Conservation (phyloP, 2,329 filamentous ascomycete species). For the Phialophora verrucosa region DNA sequence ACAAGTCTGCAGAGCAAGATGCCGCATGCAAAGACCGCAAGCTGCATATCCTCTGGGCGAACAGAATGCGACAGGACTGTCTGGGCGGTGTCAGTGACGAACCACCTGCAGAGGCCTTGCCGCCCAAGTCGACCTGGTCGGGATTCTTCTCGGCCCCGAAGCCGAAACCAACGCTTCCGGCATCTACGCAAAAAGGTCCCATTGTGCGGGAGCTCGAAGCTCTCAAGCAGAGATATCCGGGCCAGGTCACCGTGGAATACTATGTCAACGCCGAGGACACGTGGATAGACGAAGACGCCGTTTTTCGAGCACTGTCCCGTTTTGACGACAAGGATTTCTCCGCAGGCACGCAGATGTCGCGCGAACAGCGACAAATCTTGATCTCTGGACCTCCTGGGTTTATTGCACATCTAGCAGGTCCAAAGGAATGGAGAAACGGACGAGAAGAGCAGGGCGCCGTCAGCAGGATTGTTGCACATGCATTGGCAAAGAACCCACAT, state of each 20-base stretch:
- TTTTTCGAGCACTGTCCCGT: conserved; percentile 46
- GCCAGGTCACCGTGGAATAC: conserved; percentile 69
- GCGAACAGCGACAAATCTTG: conserved; percentile 70
- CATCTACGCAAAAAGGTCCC: conserved; percentile 36
- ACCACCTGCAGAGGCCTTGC: conserved; percentile 36
- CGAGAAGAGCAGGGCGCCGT: conserved; percentile 38
- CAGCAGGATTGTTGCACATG: conserved; percentile 33
- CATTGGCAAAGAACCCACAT: conserved; percentile 29
- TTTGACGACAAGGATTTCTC: conserved; percentile 39
- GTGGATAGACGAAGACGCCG: conserved; percentile 63
- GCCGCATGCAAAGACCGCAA: conserved; percentile 44
- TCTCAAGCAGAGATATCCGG: conserved; percentile 64
- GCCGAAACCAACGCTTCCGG: conserved; percentile 27
- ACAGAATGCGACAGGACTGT: conserved; percentile 69
- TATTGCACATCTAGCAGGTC: conserved; percentile 77
- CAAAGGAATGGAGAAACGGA: conserved; percentile 58
- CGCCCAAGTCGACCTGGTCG: conserved; percentile 31
- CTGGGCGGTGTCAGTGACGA: conserved; percentile 62
- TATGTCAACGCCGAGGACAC: conserved; percentile 81
- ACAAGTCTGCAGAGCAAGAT: conserved; percentile 48
- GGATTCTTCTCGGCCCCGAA: conserved; percentile 24
- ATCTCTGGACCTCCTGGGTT: conserved; percentile 93
- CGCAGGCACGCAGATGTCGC: not conserved
- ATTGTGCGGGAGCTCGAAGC: conserved; percentile 68
- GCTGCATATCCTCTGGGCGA: conserved; percentile 84